Percentiles rank a stretch among this genome's conserved stretches.
Evolutionary conservation across 495 filamentous ascomycete genomes (phyloP).

Genomic region (Bacidia gigantensis): DNA sequence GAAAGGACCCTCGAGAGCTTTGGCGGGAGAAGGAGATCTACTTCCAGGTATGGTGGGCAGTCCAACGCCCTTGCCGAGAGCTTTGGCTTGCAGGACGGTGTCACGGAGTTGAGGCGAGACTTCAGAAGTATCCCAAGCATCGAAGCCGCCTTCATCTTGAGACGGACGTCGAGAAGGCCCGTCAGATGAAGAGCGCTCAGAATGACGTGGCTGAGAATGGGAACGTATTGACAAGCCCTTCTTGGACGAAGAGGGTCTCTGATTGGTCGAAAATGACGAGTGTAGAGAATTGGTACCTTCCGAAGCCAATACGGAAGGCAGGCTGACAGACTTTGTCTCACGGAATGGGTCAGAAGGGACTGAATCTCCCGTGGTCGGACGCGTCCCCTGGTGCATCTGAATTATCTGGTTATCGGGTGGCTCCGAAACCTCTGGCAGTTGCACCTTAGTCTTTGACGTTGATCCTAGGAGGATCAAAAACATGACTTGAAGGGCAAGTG

Average conservation of each 20-base stretch:
- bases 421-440: constrained; percentile 13
- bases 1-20: constrained; percentile 20
- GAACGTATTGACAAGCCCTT: constrained; percentile 21
- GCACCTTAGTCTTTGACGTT: constrained; percentile 14
- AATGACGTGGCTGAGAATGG: constrained; percentile 21
- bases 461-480: constrained; percentile 18
- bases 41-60: constrained; percentile 19
- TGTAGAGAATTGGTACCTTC: constrained; percentile 41
- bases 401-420: constrained; percentile 9
- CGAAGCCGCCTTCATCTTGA: constrained; percentile 47
- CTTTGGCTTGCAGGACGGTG: constrained; percentile 28
- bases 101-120: constrained; percentile 46
- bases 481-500: constrained; percentile 16
- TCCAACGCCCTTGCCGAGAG: constrained; percentile 10
- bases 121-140: constrained; percentile 53
- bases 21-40: constrained; percentile 19
- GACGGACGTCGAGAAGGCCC: constrained; percentile 16
- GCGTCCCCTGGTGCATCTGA: constrained; percentile 16
- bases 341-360: constrained; percentile 16
- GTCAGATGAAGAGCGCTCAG: constrained; percentile 16
- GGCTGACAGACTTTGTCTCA: constrained; percentile 12
- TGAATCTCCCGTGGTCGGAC: constrained; percentile 10
- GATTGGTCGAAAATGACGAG: constrained; percentile 36
- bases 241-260: constrained; percentile 37
- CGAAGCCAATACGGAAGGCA: constrained; percentile 21